phyloP scores from a whole-genome alignment of 306 rosid species.

The Ammopiptanthus mongolicus region DNA sequence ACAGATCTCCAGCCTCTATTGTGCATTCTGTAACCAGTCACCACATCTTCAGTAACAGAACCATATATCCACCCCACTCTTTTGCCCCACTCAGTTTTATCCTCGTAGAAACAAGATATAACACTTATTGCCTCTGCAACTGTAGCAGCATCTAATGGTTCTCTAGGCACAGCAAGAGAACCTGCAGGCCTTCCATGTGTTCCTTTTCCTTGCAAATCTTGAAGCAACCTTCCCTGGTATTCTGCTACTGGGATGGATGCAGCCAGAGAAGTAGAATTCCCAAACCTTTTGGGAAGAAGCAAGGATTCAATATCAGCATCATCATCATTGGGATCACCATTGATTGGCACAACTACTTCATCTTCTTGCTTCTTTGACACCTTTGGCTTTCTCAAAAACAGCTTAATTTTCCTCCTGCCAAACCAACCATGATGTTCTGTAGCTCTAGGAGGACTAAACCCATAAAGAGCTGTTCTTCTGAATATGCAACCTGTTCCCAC shows the following conservation, averaged over 20 bases:
- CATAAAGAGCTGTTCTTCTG: slow-evolving; percentile 80
- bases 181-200: slow-evolving; percentile 74
- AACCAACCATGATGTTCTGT: slow-evolving; percentile 82
- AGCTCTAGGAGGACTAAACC: slow-evolving; percentile 84
- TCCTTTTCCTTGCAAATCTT: slow-evolving; percentile 56
- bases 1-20: slow-evolving; percentile 89
- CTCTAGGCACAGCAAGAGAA: slow-evolving; percentile 75
- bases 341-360: slow-evolving; percentile 48
- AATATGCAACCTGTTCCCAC: slow-evolving; percentile 90
- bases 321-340: slow-evolving; percentile 38
- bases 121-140: slow-evolving; percentile 87
- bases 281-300: slow-evolving; percentile 74
- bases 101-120: slow-evolving; percentile 81
- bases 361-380: slow-evolving; percentile 53
- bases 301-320: slow-evolving; percentile 81
- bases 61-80: slow-evolving; percentile 92
- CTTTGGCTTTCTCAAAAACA: slow-evolving; percentile 52
- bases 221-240: slow-evolving; percentile 75
- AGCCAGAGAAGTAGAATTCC: slow-evolving; percentile 63
- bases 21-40: slow-evolving; percentile 86
- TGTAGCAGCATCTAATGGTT: slow-evolving; percentile 75
- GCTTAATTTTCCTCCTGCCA: slow-evolving; percentile 57
- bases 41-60: slow-evolving; percentile 92
- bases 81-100: slow-evolving; percentile 86
- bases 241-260: slow-evolving; percentile 83